Base-by-base conservation (phyloP, 257 asterid species). In the Lithospermum erythrorhizon region DNA sequence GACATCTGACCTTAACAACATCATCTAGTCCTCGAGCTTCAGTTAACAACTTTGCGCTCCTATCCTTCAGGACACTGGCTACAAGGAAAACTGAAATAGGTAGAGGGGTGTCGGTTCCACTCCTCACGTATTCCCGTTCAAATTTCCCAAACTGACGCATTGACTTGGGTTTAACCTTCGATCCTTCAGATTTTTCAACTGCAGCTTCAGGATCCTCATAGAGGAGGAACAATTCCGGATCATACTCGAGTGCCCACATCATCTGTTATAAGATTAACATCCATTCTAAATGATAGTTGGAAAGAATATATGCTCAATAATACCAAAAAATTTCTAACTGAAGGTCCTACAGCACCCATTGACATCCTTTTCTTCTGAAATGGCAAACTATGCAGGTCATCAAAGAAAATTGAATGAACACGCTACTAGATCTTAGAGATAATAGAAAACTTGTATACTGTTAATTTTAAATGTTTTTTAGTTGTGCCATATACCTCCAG, bases 231-330 rank as follows among this genome's bases (percentile, higher is more conserved):
- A 81, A 53, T 64, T 78, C 88, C 0, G 97, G 95, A 29, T 90
- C 88, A n/a, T 84, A 90, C 62, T 90, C 97, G 52, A 90, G 73
- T 10, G 95, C 97, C 97, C 97, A 90, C 97, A 90, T 90, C 94
- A 90, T 83, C 97, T 89, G 77, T 67, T 48, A 57, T 55, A 25
- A 60, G 41, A 19, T 21, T 49, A 57, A 69, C 57, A 17, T 68
- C 57, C 57, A 65, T 56, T 35, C 6, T 37, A 11, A 37, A 37
- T 11, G 48, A 37, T 37, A 37, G 48, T 37, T 37, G 48, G 48
- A 37, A 37, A 37, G 15, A 37, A 37, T 37, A 37, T 37, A 15
- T 37, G 48, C 48, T 37, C 14, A 7, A 32, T 32, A 32, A 32
- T 32, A 3, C 8, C n/a, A n/a, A n/a, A 32, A 32, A 32, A 27